Conservation (phyloP, 1,139 yeast genomes). For the Meyerozyma sp. region DNA sequence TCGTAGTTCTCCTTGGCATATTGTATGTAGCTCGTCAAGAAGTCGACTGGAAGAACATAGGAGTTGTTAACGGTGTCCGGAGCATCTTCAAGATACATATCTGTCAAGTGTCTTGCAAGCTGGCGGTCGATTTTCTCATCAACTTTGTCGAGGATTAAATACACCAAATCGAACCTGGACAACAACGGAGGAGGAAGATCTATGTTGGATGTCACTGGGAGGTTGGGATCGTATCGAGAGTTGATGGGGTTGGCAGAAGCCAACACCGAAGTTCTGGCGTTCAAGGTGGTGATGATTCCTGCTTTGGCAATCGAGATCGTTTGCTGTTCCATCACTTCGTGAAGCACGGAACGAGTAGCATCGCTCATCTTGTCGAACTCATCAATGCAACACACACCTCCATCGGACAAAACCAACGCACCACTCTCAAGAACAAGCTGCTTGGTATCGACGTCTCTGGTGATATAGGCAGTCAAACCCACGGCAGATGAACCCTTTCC, state of each 20-base stretch:
- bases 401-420: slow-evolving; percentile 93
- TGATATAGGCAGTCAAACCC: slow-evolving; percentile 94
- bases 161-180: slow-evolving; percentile 92
- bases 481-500: slow-evolving; percentile 99
- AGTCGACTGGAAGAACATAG: slow-evolving; percentile 79
- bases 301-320: slow-evolving; percentile 97
- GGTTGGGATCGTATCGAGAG: slow-evolving; percentile 85
- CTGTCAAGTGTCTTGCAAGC: slow-evolving; percentile 85
- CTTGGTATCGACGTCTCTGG: slow-evolving; percentile 89
- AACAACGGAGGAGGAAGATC: slow-evolving; percentile 94
- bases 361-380: slow-evolving; percentile 98
- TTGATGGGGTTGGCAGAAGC: slow-evolving; percentile 99
- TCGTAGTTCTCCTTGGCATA: slow-evolving; percentile 81
- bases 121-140: slow-evolving; percentile 82
- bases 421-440: slow-evolving; percentile 94
- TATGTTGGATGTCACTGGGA: slow-evolving; percentile 91
- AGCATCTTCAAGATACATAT: slow-evolving; percentile 83
- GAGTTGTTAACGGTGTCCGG: slow-evolving; percentile 66
- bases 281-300: slow-evolving; percentile 92
- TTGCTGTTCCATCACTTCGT: slow-evolving; percentile 99
- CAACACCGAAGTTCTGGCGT: slow-evolving; percentile 91
- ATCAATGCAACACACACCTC: slow-evolving; percentile 98
- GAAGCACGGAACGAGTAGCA: slow-evolving; percentile 87
- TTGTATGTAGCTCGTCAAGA: slow-evolving; percentile 81
- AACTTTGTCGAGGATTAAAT: slow-evolving; percentile 85